These are phyloP conservation scores for Claviceps spartinae DNA, from an alignment of 2,329 filamentous ascomycete genomes.

Conservation along the genomic window DNA sequence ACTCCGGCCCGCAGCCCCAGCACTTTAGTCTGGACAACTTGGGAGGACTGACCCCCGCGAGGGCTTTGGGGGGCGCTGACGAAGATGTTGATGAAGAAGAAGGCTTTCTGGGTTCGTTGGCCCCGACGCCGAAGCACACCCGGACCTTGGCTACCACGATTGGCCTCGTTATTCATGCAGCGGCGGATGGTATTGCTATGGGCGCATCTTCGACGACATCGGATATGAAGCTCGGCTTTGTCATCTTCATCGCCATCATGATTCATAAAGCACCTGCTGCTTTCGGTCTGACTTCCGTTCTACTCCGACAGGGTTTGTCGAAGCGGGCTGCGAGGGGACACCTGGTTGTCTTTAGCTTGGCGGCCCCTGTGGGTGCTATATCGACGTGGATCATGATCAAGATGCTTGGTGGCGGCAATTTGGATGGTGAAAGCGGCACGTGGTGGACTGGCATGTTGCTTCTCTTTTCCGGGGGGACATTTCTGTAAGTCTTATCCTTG, in stretches of 20 bases:
- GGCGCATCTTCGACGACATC: constrained; percentile 72
- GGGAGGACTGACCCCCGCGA: constrained; percentile 27
- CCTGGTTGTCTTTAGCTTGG: constrained; percentile 79
- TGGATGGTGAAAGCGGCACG: constrained; percentile 47
- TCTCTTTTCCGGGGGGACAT: constrained; percentile 91
- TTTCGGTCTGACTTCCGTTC: constrained; percentile 80
- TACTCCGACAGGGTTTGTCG: constrained; percentile 81
- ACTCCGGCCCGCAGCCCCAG: constrained; percentile 53
- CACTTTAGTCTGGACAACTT: constrained; percentile 85
- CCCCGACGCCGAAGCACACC: constrained; percentile 42
- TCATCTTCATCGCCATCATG: constrained; percentile 95
- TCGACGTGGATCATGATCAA: constrained; percentile 70
- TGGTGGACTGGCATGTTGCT: constrained; percentile 90
- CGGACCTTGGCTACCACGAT: constrained; percentile 71
- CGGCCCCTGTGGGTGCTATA: constrained; percentile 75
- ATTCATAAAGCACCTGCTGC: constrained; percentile 93
- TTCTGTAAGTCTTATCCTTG: constrained; percentile 50
- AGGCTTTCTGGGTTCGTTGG: constrained; percentile 44
- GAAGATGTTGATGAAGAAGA: constrained; percentile 43
- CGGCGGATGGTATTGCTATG: constrained; percentile 89
- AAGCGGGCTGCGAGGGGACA: constrained; percentile 77
- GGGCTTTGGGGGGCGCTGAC: constrained; percentile 30
- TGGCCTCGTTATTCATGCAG: constrained; percentile 89
- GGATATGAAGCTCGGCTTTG: constrained; percentile 65
- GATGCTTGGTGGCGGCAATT: constrained; percentile 49